Evolutionary conservation across 2,329 filamentous ascomycete species (phyloP), one percentile per base, ranked within the genome.

Genomic region (Paecilomyces variotii): DNA sequence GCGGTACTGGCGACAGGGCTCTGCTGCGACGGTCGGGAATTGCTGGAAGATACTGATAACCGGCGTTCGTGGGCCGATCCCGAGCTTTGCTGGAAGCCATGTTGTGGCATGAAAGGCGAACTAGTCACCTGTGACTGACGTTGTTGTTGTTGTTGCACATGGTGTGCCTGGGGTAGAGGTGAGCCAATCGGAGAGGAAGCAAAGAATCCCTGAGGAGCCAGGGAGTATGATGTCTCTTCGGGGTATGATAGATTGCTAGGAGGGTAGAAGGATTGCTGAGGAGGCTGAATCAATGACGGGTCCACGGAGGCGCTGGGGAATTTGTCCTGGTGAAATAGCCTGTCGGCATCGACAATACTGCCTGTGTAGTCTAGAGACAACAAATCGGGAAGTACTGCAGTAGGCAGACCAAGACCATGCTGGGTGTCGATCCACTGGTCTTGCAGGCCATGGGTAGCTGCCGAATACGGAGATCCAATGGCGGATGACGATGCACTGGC

Each of bases 21-120:
- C 63, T 83, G 76, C 66, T 80, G 81, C 0, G 86, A 84, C 56
- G 75, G 83, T 56, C 80, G 83, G 1, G 89, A 91, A 62, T 86
- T 85, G 61, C 86, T 85, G 14, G 89, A 92, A 25, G 84, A 83
- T 61, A 88, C 80, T 54, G 90, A 93, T 57, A 84, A 84, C 55
- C 87, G 81, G 51, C 88, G 82, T 58, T 82, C 79, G 50, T 76
- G 74, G 58, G 70, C 71, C 2, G 72, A 69, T 9, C 66, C 67
- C 4, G 75, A 71, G 71, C 85, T 86, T 50, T 80, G 80, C 63
- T 83, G 79, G 66, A 80, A 86, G 62, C 75, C 70, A 51, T 79
- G 76, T 62, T 76, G 79, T 62, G 82, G 82, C 60, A 87, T 79
- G 67, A 86, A 87, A 2, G 88, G 88, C n/a, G 88, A 90, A 12